Conservation (phyloP, 768 basidiomycete genomes). For the Auriscalpium vulgare region DNA sequence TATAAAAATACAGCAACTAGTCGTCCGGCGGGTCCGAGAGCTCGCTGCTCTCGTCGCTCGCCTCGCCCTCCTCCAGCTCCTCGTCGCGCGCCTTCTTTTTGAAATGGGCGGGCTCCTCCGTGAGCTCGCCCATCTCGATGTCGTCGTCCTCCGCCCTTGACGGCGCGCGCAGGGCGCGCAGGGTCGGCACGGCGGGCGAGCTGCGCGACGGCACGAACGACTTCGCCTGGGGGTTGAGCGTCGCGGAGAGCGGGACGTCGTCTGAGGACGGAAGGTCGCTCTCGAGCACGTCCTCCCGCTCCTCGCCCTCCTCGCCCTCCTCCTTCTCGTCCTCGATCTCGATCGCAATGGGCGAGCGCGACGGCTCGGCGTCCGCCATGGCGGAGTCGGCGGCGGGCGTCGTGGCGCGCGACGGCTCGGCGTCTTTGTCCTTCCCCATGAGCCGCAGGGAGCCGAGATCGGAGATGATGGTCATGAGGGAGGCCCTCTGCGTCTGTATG, state of each 20-base stretch:
- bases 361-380: conserved; percentile 23
- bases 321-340: conserved; percentile 16
- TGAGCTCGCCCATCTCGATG: conserved; percentile 89
- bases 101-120: conserved; percentile 53
- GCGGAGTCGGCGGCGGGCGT: conserved; percentile 9
- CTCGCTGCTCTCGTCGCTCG: conserved; percentile 72
- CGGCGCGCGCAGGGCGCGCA: conserved; percentile 3
- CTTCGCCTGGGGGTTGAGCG: conserved; percentile 26
- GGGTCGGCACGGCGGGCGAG: conserved; percentile 14
- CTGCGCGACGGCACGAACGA: conserved; percentile 26
- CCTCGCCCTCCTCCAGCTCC: conserved; percentile 82
- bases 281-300: conserved; percentile 30
- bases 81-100: conserved; percentile 51
- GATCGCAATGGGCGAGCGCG: conserved; percentile 35
- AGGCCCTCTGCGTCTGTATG: conserved; percentile 59
- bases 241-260: conserved; percentile 20
- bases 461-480: conserved; percentile 55
- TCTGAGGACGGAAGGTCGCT: conserved; percentile 26
- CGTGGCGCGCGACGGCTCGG: conserved; percentile 25
- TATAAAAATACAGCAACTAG: neutral
- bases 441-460: conserved; percentile 56
- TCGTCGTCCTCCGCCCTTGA: conserved; percentile 39
- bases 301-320: conserved; percentile 37
- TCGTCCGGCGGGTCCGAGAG: conserved; percentile 71
- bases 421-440: conserved; percentile 70